Evolutionary conservation across 148 eudicot species (phyloP), one percentile per base, ranked within the genome.

Genomic region (Nyssa sinensis): DNA sequence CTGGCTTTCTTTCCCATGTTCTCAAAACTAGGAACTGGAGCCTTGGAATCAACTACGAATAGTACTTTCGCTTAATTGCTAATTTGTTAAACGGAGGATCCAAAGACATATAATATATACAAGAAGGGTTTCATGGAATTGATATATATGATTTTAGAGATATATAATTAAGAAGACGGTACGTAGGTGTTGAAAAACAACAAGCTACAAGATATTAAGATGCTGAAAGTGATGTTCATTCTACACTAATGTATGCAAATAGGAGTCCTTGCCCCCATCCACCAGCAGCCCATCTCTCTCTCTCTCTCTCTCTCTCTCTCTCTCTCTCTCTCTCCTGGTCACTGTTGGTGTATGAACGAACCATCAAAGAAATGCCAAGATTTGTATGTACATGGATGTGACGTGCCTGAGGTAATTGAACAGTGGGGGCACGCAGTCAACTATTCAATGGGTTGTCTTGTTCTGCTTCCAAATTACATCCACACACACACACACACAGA

Each of bases 1-100:
- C 34, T 74, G 4, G 33, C 47, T 53, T 49, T 74, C 77, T 74
- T 74, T 53, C 53, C 77, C 77, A 74, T 74, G 31, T 44, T 23
- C 30, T 23, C 3, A 9, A 41, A 41, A 6, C 8, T 44, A 4
- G 16, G 51, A 2, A 44, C 1, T 44, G 12, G 51, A 19, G 16
- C 51, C 51, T 44, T 44, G 51, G 16, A 11, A 44, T 44, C 51
- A 44, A 44, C 51, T 12, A 44, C 51, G 12, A n/a, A 14, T 3
- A 44, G 51, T 44, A 1, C 3, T 44, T 44, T 44, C 51, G 12
- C 51, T 44, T 44, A 19, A 14, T 44, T 0, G n/a, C n/a, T n/a
- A n/a, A n/a, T n/a, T n/a, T n/a, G n/a, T 44, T 1, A 11, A 11
- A 19, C 34, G 65, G 65, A 62, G 65, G 65, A 62, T 62, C 25